Conservation (phyloP, 805 yeast genomes). For the Aciculoconidium aculeatum region DNA sequence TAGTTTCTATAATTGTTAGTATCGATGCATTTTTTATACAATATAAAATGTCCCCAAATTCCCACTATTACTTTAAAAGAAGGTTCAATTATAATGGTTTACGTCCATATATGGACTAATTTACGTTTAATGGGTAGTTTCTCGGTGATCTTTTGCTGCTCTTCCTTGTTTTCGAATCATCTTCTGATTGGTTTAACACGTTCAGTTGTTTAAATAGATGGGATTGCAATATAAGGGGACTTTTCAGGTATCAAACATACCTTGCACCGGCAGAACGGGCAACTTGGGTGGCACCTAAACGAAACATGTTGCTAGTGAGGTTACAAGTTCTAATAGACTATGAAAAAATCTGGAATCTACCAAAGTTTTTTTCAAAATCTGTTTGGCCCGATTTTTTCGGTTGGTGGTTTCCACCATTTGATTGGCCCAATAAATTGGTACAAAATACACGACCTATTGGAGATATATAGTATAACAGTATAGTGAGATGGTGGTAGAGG, state of each 20-base stretch:
- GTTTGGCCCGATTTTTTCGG: conserved; percentile 6
- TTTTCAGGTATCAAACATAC: too few relatives aligned
- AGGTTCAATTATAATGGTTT: background rate
- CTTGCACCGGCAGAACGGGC: conserved; percentile 47
- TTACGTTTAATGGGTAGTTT: background rate
- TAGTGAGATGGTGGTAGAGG: too few relatives aligned
- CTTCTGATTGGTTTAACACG: too few relatives aligned
- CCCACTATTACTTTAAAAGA: background rate
- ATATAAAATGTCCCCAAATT: background rate
- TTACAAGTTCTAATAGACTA: too few relatives aligned
- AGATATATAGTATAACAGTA: too few relatives aligned
- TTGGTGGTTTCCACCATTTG: conserved; percentile 3
- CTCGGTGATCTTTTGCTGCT: too few relatives aligned
- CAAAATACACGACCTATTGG: conserved; percentile 6
- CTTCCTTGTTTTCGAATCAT: too few relatives aligned
- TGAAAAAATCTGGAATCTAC: background rate
- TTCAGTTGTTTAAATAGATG: too few relatives aligned
- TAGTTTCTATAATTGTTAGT: conserved; percentile 60
- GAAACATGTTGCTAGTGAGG: conserved; percentile 36
- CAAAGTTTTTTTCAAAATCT: conserved; percentile 4
- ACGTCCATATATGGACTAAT: too few relatives aligned
- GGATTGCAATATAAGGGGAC: too few relatives aligned
- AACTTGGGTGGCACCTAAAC: conserved; percentile 47
- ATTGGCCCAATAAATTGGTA: conserved; percentile 4
- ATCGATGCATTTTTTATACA: too few relatives aligned